phyloP scores from a whole-genome alignment of 2,329 filamentous ascomycete species.

The Endothia cerciana region DNA sequence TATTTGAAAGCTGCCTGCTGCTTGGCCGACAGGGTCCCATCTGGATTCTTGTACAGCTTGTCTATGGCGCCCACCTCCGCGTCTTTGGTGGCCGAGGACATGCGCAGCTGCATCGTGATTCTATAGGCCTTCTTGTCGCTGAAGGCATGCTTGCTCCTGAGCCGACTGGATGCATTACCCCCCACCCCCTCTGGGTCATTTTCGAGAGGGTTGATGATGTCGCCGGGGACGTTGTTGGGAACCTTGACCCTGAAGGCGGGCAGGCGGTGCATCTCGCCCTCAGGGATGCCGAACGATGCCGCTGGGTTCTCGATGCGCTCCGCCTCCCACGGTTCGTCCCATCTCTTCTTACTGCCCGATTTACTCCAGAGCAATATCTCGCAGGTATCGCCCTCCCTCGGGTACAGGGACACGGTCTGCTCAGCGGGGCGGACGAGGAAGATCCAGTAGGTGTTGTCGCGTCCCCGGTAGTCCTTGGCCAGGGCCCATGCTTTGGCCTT shows the following conservation, averaged over 20 bases:
- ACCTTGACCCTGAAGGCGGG: slow-evolving; percentile 27
- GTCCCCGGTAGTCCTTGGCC: slow-evolving; percentile 16
- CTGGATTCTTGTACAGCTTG: slow-evolving; percentile 18
- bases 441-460: slow-evolving; percentile 23
- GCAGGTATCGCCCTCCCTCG: slow-evolving; percentile 27
- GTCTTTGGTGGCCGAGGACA: slow-evolving; percentile 23
- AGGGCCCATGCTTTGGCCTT: slow-evolving; percentile 26
- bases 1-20: slow-evolving; percentile 33
- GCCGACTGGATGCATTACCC: not conserved
- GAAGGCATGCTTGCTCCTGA: slow-evolving; percentile 13
- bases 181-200: slow-evolving; percentile 20
- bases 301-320: slow-evolving; percentile 29
- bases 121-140: slow-evolving; percentile 21
- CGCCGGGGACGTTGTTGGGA: slow-evolving; percentile 16
- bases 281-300: slow-evolving; percentile 23
- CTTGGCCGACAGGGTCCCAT: slow-evolving; percentile 19
- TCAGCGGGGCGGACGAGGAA: slow-evolving; percentile 26
- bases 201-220: slow-evolving; percentile 12
- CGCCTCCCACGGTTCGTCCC: slow-evolving; percentile 20
- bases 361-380: slow-evolving; percentile 23
- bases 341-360: slow-evolving; percentile 17
- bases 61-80: slow-evolving; percentile 25
- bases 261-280: slow-evolving; percentile 11
- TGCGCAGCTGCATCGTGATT: slow-evolving; percentile 22
- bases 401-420: slow-evolving; percentile 21